phyloP scores from a whole-genome alignment of 1,139 yeast genomes.

The Hanseniaspora uvarum region DNA sequence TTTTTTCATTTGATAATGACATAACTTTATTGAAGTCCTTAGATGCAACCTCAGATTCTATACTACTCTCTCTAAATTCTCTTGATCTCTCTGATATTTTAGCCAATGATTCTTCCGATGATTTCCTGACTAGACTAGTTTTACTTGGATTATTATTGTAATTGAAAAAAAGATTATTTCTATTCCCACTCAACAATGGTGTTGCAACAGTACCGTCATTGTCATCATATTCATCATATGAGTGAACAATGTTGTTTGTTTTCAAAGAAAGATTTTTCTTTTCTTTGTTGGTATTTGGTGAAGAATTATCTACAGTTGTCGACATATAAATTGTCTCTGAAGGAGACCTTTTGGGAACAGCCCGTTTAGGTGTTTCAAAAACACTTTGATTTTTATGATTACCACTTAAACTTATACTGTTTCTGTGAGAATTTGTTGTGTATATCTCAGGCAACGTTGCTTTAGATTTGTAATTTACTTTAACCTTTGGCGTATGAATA shows the following conservation, averaged over 20 bases:
- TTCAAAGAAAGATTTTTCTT: neutral
- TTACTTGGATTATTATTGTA: neutral
- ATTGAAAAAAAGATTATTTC: neutral
- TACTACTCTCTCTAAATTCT: neutral
- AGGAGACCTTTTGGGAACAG: neutral
- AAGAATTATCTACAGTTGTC: neutral
- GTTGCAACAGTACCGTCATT: slow-evolving; percentile 11
- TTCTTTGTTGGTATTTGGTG: neutral
- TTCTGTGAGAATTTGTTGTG: neutral
- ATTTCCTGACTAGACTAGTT: neutral
- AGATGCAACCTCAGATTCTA: neutral
- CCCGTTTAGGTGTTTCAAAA: neutral
- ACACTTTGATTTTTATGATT: neutral
- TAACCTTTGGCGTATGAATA: neutral
- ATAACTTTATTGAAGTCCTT: neutral
- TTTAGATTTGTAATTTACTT: neutral
- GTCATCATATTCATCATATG: neutral
- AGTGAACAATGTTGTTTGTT: neutral
- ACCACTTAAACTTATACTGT: neutral
- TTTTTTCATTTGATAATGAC: neutral
- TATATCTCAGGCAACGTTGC: slow-evolving; percentile 4
- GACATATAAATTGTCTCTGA: neutral
- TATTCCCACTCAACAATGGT: slow-evolving; percentile 3
- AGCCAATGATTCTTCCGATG: neutral
- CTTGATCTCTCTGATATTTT: slow-evolving; percentile 1